Percentiles rank a stretch among this genome's conserved stretches.
These are phyloP conservation scores for Colletotrichum liriopes DNA, from an alignment of 2,329 filamentous ascomycete genomes.

Conservation along the genomic window DNA sequence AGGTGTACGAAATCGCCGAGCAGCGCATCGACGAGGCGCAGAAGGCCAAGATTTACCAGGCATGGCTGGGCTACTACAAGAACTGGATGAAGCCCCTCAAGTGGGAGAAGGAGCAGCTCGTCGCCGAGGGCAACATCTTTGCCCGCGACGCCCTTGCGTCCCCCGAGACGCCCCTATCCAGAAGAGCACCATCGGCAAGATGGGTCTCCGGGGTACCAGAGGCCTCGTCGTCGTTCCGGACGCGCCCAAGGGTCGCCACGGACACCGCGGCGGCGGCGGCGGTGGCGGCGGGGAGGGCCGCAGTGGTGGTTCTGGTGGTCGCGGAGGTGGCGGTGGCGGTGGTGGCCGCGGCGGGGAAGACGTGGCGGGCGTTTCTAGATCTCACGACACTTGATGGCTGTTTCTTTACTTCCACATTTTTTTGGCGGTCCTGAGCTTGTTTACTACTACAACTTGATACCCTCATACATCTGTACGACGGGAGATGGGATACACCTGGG, in stretches of 20 bases:
- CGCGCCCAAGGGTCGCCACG: constrained; percentile 51
- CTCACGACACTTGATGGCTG: not conserved
- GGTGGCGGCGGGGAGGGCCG: constrained; percentile 40
- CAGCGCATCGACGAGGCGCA: constrained; percentile 60
- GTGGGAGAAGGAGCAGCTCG: constrained; percentile 62
- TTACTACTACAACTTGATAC: constrained; percentile 20
- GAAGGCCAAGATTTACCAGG: constrained; percentile 68
- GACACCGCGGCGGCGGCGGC: constrained; percentile 47
- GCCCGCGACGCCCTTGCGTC: constrained; percentile 64
- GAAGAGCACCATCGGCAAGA: constrained; percentile 68
- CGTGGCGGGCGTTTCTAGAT: constrained; percentile 28
- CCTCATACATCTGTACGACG: constrained; percentile 27
- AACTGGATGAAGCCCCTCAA: constrained; percentile 61
- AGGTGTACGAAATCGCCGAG: constrained; percentile 58
- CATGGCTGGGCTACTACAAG: constrained; percentile 72
- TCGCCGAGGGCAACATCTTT: constrained; percentile 66
- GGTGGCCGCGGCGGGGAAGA: constrained; percentile 32
- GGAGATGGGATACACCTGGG: constrained; percentile 15
- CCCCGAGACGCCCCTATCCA: constrained; percentile 63
- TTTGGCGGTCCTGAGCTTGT: constrained; percentile 21
- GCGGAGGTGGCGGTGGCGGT: constrained; percentile 25
- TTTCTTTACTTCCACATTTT: not conserved
- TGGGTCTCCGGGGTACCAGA: constrained; percentile 68
- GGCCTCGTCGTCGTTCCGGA: constrained; percentile 65
- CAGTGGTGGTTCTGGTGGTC: constrained; percentile 28